Conservation (phyloP, 495 filamentous ascomycete genomes). For the Hypoxylon intermedium region DNA sequence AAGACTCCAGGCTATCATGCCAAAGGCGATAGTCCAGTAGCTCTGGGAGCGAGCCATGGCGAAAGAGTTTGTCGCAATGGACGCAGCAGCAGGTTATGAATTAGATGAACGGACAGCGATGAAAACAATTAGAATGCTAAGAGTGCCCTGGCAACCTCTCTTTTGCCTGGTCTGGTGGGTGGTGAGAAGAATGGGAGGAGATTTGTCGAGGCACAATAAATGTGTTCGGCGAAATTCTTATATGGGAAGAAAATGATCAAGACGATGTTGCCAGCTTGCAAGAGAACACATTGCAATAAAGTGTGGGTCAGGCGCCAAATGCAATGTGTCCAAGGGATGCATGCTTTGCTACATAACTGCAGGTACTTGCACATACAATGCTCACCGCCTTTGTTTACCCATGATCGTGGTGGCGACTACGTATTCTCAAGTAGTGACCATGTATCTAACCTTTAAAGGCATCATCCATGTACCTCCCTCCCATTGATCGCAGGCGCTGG, state of each 20-base stretch:
- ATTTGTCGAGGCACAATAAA: conserved; percentile 19
- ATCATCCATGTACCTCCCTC: not conserved
- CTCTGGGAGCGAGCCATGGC: conserved; percentile 63
- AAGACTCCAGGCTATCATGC: conserved; percentile 82
- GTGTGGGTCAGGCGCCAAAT: conserved; percentile 33
- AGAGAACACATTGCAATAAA: conserved; percentile 44
- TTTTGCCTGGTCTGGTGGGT: conserved; percentile 13
- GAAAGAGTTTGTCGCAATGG: conserved; percentile 28
- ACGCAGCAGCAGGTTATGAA: conserved; percentile 10
- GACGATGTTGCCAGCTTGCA: conserved; percentile 41
- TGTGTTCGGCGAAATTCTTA: conserved; percentile 24
- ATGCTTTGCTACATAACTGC: conserved; percentile 16
- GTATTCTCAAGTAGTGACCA: no score
- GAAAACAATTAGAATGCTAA: conserved; percentile 2
- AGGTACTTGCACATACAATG: not conserved
- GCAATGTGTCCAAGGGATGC: conserved; percentile 1
- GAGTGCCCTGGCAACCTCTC: conserved; percentile 25
- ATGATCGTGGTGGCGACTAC: no score
- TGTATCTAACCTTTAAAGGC: not conserved
- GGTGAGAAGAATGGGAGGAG: conserved; percentile 18
- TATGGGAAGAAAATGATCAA: conserved; percentile 23
- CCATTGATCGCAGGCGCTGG: conserved; percentile 20
- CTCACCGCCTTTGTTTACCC: no score
- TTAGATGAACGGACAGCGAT: not conserved
- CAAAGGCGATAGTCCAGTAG: conserved; percentile 64